Percentiles rank a stretch among this genome's conserved stretches.
Conservation (phyloP, 192 early-diverging fungal species). For the Physocladia obscura region DNA sequence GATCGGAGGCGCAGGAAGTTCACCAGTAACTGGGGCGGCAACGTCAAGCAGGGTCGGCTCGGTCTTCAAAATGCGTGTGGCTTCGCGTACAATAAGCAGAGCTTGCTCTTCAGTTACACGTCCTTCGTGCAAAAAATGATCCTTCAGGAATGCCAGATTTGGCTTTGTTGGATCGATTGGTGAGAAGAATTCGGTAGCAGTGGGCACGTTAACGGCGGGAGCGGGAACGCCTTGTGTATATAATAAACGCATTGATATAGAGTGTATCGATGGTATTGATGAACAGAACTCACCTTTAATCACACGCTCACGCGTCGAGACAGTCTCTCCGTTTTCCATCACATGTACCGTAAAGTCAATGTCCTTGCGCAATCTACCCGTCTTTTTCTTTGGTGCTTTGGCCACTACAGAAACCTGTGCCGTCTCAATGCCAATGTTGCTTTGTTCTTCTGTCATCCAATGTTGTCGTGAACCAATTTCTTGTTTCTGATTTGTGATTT, state of each 20-base stretch:
- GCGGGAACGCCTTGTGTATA: conserved; percentile 50
- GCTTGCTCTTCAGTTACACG: conserved; percentile 89
- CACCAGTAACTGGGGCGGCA: conserved; percentile 87
- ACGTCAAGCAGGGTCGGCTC: conserved; percentile 86
- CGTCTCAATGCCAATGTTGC: no score
- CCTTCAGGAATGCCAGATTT: conserved; percentile 78
- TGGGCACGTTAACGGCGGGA: conserved; percentile 52
- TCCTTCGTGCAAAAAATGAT: conserved; percentile 91
- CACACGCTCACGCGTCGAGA: conserved; percentile 71
- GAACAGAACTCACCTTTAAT: conserved; percentile 81
- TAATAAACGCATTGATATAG: background rate
- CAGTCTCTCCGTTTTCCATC: conserved; percentile 66
- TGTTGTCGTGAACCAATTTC: no score
- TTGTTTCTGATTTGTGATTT: no score
- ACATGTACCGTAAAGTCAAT: conserved; percentile 79
- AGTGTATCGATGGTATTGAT: background rate
- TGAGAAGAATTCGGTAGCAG: conserved; percentile 62
- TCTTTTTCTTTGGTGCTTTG: no score
- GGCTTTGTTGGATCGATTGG: conserved; percentile 68
- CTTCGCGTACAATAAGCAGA: conserved; percentile 77
- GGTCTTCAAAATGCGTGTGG: conserved; percentile 71
- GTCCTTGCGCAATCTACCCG: no score
- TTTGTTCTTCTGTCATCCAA: no score
- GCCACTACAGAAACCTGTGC: no score
- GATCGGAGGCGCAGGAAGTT: background rate